These are phyloP conservation scores for Thraustochytrium sp. DNA, from an alignment of 352 stramenopile genomes.

Conservation along the genomic window DNA sequence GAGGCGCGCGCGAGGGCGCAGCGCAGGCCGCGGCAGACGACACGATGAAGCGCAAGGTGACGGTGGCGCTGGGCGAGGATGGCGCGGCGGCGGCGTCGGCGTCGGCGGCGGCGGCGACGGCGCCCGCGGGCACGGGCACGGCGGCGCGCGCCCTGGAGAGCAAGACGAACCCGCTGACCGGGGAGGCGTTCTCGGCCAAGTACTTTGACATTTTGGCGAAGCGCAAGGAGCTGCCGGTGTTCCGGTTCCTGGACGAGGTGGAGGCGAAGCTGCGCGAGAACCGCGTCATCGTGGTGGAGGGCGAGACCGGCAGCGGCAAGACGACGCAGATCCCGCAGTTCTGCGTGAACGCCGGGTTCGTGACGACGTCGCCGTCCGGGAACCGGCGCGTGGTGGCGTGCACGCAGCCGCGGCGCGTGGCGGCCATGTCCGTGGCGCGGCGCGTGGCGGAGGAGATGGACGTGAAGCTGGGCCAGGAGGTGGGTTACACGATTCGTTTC, in stretches of 20 bases:
- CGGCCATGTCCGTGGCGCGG: conserved; percentile 92
- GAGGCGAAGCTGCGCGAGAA: conserved; percentile 68
- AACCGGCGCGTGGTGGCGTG: conserved; percentile 70
- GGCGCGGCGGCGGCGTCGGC: too few species aligned
- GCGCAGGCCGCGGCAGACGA: too few species aligned
- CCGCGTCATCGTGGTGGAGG: conserved; percentile 93
- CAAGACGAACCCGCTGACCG: conserved; percentile 81
- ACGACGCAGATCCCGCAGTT: conserved; percentile 93
- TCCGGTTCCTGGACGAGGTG: conserved; percentile 75
- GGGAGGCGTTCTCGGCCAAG: conserved; percentile 69
- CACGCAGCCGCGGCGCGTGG: conserved; percentile 95
- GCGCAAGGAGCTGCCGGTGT: conserved; percentile 80
- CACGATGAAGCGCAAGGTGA: neutral
- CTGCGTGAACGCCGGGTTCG: conserved; percentile 68
- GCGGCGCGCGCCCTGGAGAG: neutral
- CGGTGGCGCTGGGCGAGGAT: neutral
- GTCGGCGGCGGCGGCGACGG: neutral
- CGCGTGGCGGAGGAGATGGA: conserved; percentile 98
- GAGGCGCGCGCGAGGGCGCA: too few species aligned
- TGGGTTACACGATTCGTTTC: conserved; percentile 99
- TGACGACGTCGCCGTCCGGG: conserved; percentile 42
- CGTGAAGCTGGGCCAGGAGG: conserved; percentile 88
- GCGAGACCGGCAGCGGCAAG: conserved; percentile 95
- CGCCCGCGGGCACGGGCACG: neutral
- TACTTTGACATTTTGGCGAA: conserved; percentile 83